Evolutionary conservation across 345 rosid species (phyloP).

Genomic region (Eucalyptus decipiens): DNA sequence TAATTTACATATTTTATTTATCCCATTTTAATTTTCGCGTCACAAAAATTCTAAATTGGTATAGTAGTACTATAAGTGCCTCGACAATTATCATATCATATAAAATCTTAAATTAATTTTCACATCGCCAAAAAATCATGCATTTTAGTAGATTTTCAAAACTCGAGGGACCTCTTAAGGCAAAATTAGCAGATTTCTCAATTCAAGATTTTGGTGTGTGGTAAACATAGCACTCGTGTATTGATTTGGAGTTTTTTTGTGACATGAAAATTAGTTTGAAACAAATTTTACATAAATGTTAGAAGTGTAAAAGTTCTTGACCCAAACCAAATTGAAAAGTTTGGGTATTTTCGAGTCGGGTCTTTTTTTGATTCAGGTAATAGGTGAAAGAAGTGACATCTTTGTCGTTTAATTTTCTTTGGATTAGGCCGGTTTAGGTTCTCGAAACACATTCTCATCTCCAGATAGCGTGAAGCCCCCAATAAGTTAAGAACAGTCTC

Average conservation of each 20-base stretch:
- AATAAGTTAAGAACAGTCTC: not conserved
- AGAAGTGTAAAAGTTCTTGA: not conserved
- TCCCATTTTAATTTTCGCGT: not conserved
- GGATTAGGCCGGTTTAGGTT: not conserved
- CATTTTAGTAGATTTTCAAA: not conserved
- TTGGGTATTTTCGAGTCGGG: accelerated
- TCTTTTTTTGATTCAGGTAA: not conserved
- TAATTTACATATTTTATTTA: too few relatives aligned
- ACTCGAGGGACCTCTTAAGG: not conserved
- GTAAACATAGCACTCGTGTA: accelerated
- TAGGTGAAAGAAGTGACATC: not conserved
- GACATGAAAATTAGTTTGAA: not conserved
- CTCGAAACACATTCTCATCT: not conserved
- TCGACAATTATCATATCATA: not conserved
- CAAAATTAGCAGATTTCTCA: not conserved
- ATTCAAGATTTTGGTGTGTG: not conserved
- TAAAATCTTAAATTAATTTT: not conserved
- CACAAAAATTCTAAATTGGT: not conserved
- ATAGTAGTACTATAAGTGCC: not conserved
- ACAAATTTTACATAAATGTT: not conserved
- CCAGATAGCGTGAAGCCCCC: not conserved
- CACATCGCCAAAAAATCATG: not conserved
- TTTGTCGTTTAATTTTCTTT: too few relatives aligned
- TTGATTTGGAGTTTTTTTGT: too few relatives aligned
- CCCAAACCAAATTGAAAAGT: not conserved